Percentiles rank a stretch among this genome's conserved stretches.
Evolutionary conservation across 768 basidiomycete species (phyloP).

Genomic region (Mycena amicta): DNA sequence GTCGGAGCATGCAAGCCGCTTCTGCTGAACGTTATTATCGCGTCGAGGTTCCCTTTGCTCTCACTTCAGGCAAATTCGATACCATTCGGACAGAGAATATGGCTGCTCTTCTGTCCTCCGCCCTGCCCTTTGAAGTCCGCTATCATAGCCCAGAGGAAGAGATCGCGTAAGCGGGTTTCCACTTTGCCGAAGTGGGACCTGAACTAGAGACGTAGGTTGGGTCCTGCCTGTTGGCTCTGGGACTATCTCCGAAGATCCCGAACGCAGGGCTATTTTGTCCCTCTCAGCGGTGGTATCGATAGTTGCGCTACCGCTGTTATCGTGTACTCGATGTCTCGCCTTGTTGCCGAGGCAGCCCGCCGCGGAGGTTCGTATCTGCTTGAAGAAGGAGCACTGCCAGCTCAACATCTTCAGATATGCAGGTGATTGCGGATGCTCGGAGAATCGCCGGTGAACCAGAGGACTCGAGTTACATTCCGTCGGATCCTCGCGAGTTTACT

Average conservation of each 20-base stretch:
- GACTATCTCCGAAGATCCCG: conserved; percentile 94
- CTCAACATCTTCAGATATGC: conserved; percentile 64
- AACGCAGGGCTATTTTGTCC: conserved; percentile 93
- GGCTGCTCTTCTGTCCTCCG: conserved; percentile 37
- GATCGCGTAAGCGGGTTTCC: conserved; percentile 75
- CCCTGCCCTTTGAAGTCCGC: conserved; percentile 49
- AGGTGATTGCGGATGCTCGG: conserved; percentile 89
- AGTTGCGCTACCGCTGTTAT: conserved; percentile 97
- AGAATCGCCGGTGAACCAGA: conserved; percentile 85
- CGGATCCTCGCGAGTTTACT: conserved; percentile 86
- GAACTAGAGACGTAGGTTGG: conserved; percentile 56
- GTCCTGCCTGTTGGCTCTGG: conserved; percentile 99
- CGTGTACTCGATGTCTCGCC: conserved; percentile 93
- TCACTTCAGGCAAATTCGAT: conserved; percentile 76
- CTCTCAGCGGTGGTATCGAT: conserved; percentile 95
- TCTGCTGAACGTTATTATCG: conserved; percentile 73
- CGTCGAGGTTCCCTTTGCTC: conserved; percentile 77
- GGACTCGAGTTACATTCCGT: conserved; percentile 80
- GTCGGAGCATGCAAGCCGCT: conserved; percentile 90
- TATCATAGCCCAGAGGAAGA: conserved; percentile 95
- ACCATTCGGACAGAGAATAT: conserved; percentile 58
- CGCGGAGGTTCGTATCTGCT: conserved; percentile 58
- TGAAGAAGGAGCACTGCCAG: too few species aligned
- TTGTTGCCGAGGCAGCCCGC: conserved; percentile 79
- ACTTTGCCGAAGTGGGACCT: not conserved